Evolutionary conservation across 257 asterid genomes (phyloP).

Genomic region (Rauvolfia tetraphylla): DNA sequence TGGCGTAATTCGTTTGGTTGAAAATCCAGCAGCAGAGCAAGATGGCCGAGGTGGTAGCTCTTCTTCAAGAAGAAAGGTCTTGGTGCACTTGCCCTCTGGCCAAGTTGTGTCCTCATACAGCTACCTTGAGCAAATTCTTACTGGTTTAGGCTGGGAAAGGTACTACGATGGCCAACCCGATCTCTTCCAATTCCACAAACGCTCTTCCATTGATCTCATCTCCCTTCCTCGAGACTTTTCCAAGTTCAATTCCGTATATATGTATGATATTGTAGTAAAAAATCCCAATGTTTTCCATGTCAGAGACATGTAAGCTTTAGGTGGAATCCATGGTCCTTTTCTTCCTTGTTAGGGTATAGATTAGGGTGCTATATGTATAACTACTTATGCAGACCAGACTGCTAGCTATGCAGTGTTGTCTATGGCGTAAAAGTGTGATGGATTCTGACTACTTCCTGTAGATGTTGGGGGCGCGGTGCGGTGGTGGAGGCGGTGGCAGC

Average conservation of each 20-base stretch:
- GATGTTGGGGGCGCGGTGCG: background rate
- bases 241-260: slow-evolving; percentile 69
- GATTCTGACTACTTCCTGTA: background rate
- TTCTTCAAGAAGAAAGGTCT: slow-evolving; percentile 46
- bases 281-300: slow-evolving; percentile 86
- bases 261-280: slow-evolving; percentile 91
- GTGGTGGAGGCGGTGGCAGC: background rate
- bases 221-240: slow-evolving; percentile 68
- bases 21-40: slow-evolving; percentile 50
- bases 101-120: slow-evolving; percentile 62
- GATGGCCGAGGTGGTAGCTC: slow-evolving; percentile 19
- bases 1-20: slow-evolving; percentile 67
- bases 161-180: slow-evolving; percentile 64
- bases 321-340: background rate
- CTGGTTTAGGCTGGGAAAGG: slow-evolving; percentile 78
- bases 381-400: too few species aligned
- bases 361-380: too few species aligned
- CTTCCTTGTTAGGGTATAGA: background rate
- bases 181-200: slow-evolving; percentile 75
- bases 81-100: slow-evolving; percentile 67
- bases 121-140: slow-evolving; percentile 52
- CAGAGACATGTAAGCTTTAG: slow-evolving; percentile 34
- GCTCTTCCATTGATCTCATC: slow-evolving; percentile 69
- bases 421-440: too few species aligned
- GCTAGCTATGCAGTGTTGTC: too few species aligned